Percentiles rank a stretch among this genome's conserved stretches.
phyloP scores from a whole-genome alignment of 495 filamentous ascomycete genomes.

The Xylaria sp. region DNA sequence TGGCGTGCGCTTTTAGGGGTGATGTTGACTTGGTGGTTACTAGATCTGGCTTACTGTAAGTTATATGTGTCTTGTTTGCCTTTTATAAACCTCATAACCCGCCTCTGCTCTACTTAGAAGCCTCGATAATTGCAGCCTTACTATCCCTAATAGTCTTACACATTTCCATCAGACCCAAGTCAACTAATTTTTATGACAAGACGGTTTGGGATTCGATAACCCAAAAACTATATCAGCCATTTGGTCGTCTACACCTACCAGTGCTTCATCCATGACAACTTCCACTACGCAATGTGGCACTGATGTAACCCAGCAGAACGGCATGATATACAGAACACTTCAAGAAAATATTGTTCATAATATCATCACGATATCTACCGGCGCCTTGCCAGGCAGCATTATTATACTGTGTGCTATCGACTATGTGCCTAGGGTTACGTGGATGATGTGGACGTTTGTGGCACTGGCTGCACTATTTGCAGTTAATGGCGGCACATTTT shows the following conservation, averaged over 20 bases:
- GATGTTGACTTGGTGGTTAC: conserved; percentile 70
- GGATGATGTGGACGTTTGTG: conserved; percentile 48
- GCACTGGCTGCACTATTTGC: conserved; percentile 48
- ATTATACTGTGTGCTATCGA: conserved; percentile 47
- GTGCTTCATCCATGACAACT: conserved; percentile 12
- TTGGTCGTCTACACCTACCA: conserved; percentile 39
- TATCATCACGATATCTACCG: conserved; percentile 48
- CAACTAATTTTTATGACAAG: neutral
- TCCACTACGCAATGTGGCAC: neutral
- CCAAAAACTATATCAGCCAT: conserved; percentile 55
- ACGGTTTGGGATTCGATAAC: conserved; percentile 71
- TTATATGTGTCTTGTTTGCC: neutral
- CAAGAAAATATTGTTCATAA: conserved; percentile 42
- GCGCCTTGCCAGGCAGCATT: conserved; percentile 47
- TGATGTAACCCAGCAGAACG: conserved; percentile 12
- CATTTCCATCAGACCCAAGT: neutral
- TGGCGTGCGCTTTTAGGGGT: conserved; percentile 58
- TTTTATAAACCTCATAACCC: neutral
- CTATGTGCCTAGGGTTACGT: conserved; percentile 45
- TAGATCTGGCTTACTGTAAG: conserved; percentile 63
- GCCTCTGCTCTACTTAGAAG: neutral
- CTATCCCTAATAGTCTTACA: neutral
- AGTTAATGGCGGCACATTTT: conserved; percentile 47
- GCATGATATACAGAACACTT: conserved; percentile 44
- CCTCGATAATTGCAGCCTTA: neutral